phyloP scores from a whole-genome alignment of 345 rosid genomes.

The Hibiscus trionum region DNA sequence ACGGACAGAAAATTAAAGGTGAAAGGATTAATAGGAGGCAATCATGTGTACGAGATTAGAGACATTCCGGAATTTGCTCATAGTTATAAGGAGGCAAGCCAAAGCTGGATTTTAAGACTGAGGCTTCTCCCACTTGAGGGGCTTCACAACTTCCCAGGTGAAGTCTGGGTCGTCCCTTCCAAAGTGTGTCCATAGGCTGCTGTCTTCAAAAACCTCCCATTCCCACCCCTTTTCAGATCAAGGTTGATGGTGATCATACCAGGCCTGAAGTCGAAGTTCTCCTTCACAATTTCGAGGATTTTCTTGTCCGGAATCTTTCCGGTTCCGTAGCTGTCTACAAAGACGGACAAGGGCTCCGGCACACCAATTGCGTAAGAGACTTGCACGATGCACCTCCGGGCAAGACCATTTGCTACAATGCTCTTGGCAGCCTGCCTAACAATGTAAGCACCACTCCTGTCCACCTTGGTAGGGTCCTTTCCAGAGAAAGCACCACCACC shows the following conservation, averaged over 20 bases:
- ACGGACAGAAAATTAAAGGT: background rate
- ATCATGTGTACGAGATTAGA: constrained; percentile 18
- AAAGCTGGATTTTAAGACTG: constrained; percentile 21
- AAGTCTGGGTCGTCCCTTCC: constrained; percentile 78
- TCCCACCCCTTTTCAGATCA: constrained; percentile 77
- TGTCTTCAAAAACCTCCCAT: constrained; percentile 67
- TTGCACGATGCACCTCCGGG: constrained; percentile 61
- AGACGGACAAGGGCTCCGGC: constrained; percentile 62
- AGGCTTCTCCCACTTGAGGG: constrained; percentile 68
- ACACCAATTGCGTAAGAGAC: constrained; percentile 72
- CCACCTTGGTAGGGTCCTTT: constrained; percentile 76
- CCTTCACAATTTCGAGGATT: constrained; percentile 75
- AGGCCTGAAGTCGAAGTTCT: constrained; percentile 80
- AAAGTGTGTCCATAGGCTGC: constrained; percentile 78
- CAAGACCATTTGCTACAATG: constrained; percentile 58
- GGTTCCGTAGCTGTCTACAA: constrained; percentile 54
- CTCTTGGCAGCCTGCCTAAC: constrained; percentile 88
- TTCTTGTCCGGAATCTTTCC: constrained; percentile 77
- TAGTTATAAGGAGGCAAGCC: background rate
- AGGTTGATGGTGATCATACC: constrained; percentile 75
- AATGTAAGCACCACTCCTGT: constrained; percentile 71
- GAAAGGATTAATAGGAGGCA: constrained; percentile 1
- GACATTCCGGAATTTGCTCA: background rate
- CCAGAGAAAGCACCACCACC: constrained; percentile 87
- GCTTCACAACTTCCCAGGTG: constrained; percentile 76